phyloP scores from a whole-genome alignment of 768 basidiomycete species.

The Ephemerocybe angulata region DNA sequence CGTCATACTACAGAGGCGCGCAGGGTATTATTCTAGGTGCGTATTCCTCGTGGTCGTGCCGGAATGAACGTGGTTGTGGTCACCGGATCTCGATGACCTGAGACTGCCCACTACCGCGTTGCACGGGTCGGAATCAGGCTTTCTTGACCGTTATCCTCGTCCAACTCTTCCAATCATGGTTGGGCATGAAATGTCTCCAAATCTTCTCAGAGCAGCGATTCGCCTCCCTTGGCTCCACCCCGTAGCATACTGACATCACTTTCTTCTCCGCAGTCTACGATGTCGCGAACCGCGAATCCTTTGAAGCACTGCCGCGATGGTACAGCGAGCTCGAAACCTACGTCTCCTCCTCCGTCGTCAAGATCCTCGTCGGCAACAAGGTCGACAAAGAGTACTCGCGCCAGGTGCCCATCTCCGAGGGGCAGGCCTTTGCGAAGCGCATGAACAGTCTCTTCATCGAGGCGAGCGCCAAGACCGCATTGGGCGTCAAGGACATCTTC shows the following conservation, averaged over 20 bases:
- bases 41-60: constrained; percentile 13
- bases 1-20: constrained; percentile 89
- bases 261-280: constrained; percentile 73
- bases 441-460: constrained; percentile 89
- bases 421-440: constrained; percentile 70
- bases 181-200: too few relatives aligned
- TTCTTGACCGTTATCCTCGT: too few relatives aligned
- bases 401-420: constrained; percentile 79
- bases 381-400: constrained; percentile 94
- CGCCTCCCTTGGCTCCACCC: too few relatives aligned
- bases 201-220: too few relatives aligned
- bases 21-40: constrained; percentile 77
- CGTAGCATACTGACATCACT: neutral
- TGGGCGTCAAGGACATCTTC: constrained; percentile 74
- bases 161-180: too few relatives aligned
- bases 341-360: constrained; percentile 78
- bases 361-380: constrained; percentile 95
- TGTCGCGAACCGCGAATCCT: constrained; percentile 87
- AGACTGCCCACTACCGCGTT: neutral
- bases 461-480: constrained; percentile 87
- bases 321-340: constrained; percentile 91
- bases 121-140: too few relatives aligned
- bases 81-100: neutral
- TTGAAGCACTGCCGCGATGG: constrained; percentile 94
- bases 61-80: neutral